Evolutionary conservation across 2,329 filamentous ascomycete species (phyloP).

Genomic region (Cercospora sojina): DNA sequence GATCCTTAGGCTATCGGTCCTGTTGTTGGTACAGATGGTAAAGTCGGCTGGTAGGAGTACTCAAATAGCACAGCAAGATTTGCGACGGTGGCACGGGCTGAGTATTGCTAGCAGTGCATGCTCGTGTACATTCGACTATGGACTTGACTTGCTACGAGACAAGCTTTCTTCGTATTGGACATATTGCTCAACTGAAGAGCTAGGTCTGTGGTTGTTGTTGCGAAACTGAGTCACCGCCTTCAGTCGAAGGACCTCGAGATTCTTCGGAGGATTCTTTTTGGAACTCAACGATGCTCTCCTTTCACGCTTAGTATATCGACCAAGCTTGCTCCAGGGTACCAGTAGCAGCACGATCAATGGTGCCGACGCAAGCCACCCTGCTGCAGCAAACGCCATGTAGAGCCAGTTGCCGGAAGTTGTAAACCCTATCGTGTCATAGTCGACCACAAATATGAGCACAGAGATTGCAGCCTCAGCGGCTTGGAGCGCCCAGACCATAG

Average conservation of each 20-base stretch:
- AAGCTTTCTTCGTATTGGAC: background rate
- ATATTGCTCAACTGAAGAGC: background rate
- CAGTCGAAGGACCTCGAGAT: background rate
- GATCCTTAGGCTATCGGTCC: background rate
- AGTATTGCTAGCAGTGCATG: background rate
- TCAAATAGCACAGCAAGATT: background rate
- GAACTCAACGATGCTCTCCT: background rate
- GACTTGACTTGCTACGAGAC: background rate
- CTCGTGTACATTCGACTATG: background rate
- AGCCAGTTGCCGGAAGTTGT: conserved; percentile 15
- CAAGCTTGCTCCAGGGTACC: conserved; percentile 15
- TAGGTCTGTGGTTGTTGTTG: background rate
- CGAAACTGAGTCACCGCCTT: background rate
- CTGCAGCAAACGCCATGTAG: conserved; percentile 13
- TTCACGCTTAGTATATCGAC: conserved; percentile 15
- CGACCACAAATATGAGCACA: conserved; percentile 10
- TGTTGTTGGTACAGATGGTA: background rate
- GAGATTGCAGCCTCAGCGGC: conserved; percentile 10
- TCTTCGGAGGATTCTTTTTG: background rate
- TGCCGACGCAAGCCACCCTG: conserved; percentile 3
- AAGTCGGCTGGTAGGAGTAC: background rate
- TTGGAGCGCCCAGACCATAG: conserved; percentile 15
- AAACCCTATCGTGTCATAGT: conserved; percentile 16
- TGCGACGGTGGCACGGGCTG: background rate
- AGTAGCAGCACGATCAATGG: conserved; percentile 1